Base-by-base conservation (phyloP, 148 eudicot genomes). In the Diospyros kaki region DNA sequence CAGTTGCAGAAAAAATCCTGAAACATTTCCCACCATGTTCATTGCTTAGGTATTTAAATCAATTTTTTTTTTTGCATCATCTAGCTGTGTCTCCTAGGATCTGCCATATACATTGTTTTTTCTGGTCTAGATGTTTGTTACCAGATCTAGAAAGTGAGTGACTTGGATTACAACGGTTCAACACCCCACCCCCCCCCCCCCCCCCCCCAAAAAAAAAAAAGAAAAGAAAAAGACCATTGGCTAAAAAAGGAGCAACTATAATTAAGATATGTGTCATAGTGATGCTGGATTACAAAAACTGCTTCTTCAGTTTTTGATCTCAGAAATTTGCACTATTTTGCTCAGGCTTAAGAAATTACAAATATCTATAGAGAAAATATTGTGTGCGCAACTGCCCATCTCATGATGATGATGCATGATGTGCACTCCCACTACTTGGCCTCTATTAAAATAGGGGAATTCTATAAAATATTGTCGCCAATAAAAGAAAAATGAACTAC, bases 1-100 rank as follows among this genome's bases (percentile, higher is more conserved):
- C 98, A 11, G 98, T 95, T 75, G 97, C 98, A 65, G 89, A 86
- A 75, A 88, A 92, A 76, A 88, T 95, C 69, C 85, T 95, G 80
- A 81, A 88, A 66, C 89, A 88, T 86, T 92, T 85, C 78, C 91
- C 97, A 1, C 74, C 75, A 18, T 90, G 92, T 75, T 90, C 98
- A 40, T 76, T 95, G 44, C 81, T 95, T 76, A 92, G 98, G 98
- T 92, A 76, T 28, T 3, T 14, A 10, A 2, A 15, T 73, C 42
- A 11, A 61, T 56, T 66, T 10, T 58, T 61, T 50, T 66, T 10
- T 58, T 52, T 46, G 68, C 9, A 7, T 5, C 66, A 66, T 59
- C 39, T 50, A 58, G 54, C 59, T 77, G 65, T 71, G n/a, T 69
- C 40, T 51, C 58, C 71, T 50, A 14, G 42, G 12, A 53, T 54